Percentiles rank a stretch among this genome's conserved stretches.
Evolutionary conservation across 2,329 filamentous ascomycete genomes (phyloP).

Genomic region (Eutypella sp.): DNA sequence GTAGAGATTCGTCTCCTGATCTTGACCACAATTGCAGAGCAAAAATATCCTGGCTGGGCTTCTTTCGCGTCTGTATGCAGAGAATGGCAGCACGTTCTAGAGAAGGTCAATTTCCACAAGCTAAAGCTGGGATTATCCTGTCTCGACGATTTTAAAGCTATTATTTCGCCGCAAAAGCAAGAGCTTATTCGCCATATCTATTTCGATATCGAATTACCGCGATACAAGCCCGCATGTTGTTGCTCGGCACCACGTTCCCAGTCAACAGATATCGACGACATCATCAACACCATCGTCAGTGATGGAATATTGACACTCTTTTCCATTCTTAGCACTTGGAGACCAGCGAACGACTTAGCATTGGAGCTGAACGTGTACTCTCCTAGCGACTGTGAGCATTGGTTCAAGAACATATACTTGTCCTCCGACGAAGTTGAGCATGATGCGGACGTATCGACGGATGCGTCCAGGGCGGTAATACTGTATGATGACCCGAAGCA

Average conservation of each 20-base stretch:
- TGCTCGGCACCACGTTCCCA: slow-evolving; percentile 4
- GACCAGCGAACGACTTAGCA: slow-evolving; percentile 16
- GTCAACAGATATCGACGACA: neutral
- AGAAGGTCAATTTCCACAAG: slow-evolving; percentile 24
- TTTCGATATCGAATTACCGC: slow-evolving; percentile 25
- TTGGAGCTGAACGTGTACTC: slow-evolving; percentile 30
- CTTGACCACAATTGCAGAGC: slow-evolving; percentile 18
- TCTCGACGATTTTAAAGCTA: slow-evolving; percentile 16
- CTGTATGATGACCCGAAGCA: slow-evolving; percentile 23
- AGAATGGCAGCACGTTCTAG: slow-evolving; percentile 30
- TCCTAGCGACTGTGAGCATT: slow-evolving; percentile 31
- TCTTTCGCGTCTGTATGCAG: slow-evolving; percentile 29
- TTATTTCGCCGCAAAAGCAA: slow-evolving; percentile 13
- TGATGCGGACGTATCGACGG: slow-evolving; percentile 5
- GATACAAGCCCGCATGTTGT: slow-evolving; percentile 12
- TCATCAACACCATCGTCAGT: slow-evolving; percentile 11
- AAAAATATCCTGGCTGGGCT: slow-evolving; percentile 27
- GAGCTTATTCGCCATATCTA: slow-evolving; percentile 25
- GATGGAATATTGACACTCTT: slow-evolving; percentile 23
- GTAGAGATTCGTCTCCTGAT: slow-evolving; percentile 30
- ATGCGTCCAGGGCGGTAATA: slow-evolving; percentile 1
- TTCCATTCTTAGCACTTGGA: slow-evolving; percentile 26
- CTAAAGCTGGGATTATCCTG: slow-evolving; percentile 20
- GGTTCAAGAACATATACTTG: slow-evolving; percentile 26
- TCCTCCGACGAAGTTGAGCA: slow-evolving; percentile 16